Percentiles rank a stretch among this genome's conserved stretches.
Conservation (phyloP, 306 rosid genomes). For the Dryas alaskensis region DNA sequence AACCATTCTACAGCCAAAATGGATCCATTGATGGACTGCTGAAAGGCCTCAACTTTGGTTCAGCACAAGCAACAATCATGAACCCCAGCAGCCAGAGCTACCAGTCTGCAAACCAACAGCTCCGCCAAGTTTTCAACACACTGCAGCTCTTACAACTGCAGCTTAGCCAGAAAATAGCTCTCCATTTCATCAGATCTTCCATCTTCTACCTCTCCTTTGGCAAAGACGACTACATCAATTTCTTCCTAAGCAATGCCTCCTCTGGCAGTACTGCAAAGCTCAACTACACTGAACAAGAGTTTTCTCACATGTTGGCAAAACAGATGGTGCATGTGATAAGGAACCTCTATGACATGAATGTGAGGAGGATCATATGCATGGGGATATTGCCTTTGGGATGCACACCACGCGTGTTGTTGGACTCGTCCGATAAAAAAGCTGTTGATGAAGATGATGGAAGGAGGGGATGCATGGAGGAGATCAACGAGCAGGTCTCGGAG, state of each 20-base stretch:
- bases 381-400: constrained; percentile 81
- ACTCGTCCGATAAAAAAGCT: constrained; percentile 1
- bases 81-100: constrained; percentile 53
- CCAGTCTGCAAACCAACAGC: constrained; percentile 84
- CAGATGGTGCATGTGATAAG: constrained; percentile 63
- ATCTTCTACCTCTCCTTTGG: constrained; percentile 74
- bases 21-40: constrained; percentile 55
- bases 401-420: constrained; percentile 49
- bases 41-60: constrained; percentile 73
- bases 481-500: constrained; percentile 54
- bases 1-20: constrained; percentile 61
- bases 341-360: constrained; percentile 59
- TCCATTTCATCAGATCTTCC: constrained; percentile 58
- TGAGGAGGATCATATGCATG: constrained; percentile 64
- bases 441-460: constrained; percentile 17
- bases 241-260: constrained; percentile 40
- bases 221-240: constrained; percentile 64
- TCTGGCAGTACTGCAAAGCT: constrained; percentile 16
- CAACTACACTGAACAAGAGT: constrained; percentile 22
- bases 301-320: constrained; percentile 53
- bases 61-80: constrained; percentile 78
- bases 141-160: constrained; percentile 65
- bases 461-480: constrained; percentile 45
- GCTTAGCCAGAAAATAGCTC: constrained; percentile 35
- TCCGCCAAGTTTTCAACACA: constrained; percentile 72